Evolutionary conservation across 2,329 filamentous ascomycete species (phyloP).

Genomic region (Penicillium sp.): DNA sequence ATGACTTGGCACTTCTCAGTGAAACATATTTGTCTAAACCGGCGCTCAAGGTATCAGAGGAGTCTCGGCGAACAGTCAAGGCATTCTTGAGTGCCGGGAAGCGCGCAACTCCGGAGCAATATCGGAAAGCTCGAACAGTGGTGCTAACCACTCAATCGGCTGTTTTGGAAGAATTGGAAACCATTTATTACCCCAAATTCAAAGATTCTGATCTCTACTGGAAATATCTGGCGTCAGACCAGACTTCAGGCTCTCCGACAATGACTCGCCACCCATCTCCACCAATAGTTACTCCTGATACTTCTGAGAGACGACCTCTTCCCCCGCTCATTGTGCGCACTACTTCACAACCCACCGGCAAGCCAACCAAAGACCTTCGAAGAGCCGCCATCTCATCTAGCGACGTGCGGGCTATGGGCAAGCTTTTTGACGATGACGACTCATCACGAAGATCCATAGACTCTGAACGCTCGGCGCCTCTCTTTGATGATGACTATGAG

Average conservation of each 20-base stretch:
- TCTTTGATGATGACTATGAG: conserved; percentile 79
- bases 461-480: conserved; percentile 53
- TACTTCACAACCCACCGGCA: conserved; percentile 46
- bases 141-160: conserved; percentile 78
- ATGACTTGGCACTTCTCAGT: conserved; percentile 86
- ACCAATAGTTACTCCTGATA: conserved; percentile 22
- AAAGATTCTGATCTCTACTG: conserved; percentile 92
- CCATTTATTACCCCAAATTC: conserved; percentile 76
- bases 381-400: conserved; percentile 60
- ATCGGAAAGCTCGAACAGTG: conserved; percentile 75
- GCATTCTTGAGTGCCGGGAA: conserved; percentile 76
- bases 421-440: conserved; percentile 45
- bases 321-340: conserved; percentile 48
- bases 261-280: conserved; percentile 19
- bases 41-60: conserved; percentile 72
- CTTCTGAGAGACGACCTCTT: conserved; percentile 40
- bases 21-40: conserved; percentile 81
- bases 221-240: conserved; percentile 89
- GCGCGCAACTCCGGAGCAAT: conserved; percentile 73
- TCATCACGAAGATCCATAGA: conserved; percentile 68
- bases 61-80: conserved; percentile 67
- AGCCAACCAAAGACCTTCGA: conserved; percentile 52
- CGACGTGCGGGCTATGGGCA: conserved; percentile 54
- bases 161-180: conserved; percentile 80
- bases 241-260: conserved; percentile 44